Base-by-base conservation (phyloP, 1,284 basidiomycete genomes). In the Naganishia sp. region DNA sequence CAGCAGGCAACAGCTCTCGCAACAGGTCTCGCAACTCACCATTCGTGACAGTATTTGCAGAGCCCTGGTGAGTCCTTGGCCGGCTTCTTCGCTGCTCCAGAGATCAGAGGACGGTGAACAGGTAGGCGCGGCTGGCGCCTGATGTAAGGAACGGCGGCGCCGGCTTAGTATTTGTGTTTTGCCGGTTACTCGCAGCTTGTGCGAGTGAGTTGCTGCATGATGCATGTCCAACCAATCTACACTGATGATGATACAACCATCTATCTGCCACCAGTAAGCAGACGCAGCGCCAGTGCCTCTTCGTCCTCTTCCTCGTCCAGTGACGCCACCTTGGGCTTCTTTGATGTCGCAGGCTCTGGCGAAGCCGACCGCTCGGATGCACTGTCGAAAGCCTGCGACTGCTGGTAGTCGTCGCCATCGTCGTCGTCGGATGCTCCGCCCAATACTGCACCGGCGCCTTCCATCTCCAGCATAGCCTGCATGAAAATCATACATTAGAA, bases 221-320 rank as follows among this genome's bases (percentile, higher is more conserved):
- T 18, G 15, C 15, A 6, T 2, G 1, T n/a, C 18, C 23, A 39
- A 9, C 25, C 17, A 56, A 3, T 31, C 18, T 17, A 39, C 35
- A 39, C 35, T 39, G 10, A 39, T 39, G 2, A 39, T 39, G 7
- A 39, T 39, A 39, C 61, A 23, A 35, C n/a, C n/a, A 15, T 43
- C 54, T 50, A 65, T n/a, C 51, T 18, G 32, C 46, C 64, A 23
- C 75, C 76, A 42, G 75, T 75, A 23, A 78, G 69, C 56, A 79
- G 65, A 18, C 76, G 70, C 57, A 79, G 64, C 2, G 79, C 78
- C 41, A 81, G 66, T 63, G 73, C 77, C 69, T 79, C 79, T 65
- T 79, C 78, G 66, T 79, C 77, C 67, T 79, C 78, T 32, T 76
- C 65, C 42, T 63, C 70, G 18, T 53, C 51, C 61, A 63, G n/a